A percentile compares a stretch with the other conserved stretches of the same genome.
Evolutionary conservation across 2,329 filamentous ascomycete genomes (phyloP).

Genomic region (Aureobasidium namibiae): DNA sequence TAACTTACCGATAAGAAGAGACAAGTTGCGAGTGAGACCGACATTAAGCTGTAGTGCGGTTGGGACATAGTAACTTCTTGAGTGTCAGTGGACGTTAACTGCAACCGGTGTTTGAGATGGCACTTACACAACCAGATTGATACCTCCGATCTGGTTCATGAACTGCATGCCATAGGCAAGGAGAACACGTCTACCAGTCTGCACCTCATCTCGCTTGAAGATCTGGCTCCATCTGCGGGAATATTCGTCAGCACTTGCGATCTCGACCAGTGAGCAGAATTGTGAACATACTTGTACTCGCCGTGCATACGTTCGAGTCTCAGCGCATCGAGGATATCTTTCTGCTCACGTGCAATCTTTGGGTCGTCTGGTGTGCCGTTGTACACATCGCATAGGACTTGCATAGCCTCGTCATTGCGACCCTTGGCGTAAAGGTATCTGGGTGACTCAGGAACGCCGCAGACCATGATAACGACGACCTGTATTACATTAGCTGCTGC

Average conservation of each 20-base stretch:
- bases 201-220: constrained; percentile 32
- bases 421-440: constrained; percentile 30
- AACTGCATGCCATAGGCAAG: constrained; percentile 33
- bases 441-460: constrained; percentile 32
- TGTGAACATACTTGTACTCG: constrained; percentile 23
- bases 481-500: constrained; percentile 1
- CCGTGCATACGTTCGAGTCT: constrained; percentile 30
- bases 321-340: constrained; percentile 29
- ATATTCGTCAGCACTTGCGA: neutral
- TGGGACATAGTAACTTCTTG: constrained; percentile 33
- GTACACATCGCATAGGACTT: constrained; percentile 28
- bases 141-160: constrained; percentile 33
- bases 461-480: constrained; percentile 33
- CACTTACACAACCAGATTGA: constrained; percentile 31
- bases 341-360: constrained; percentile 24
- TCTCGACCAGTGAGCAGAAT: neutral
- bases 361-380: constrained; percentile 21
- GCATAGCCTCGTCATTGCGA: constrained; percentile 25
- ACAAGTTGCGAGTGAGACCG: constrained; percentile 35
- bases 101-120: too few relatives aligned
- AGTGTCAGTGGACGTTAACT: neutral
- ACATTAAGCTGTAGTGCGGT: constrained; percentile 40
- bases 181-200: constrained; percentile 32
- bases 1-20: constrained; percentile 32
- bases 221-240: constrained; percentile 27